Evolutionary conservation across 2,329 filamentous ascomycete genomes (phyloP).

Genomic region (Taxawa tesnikishii): DNA sequence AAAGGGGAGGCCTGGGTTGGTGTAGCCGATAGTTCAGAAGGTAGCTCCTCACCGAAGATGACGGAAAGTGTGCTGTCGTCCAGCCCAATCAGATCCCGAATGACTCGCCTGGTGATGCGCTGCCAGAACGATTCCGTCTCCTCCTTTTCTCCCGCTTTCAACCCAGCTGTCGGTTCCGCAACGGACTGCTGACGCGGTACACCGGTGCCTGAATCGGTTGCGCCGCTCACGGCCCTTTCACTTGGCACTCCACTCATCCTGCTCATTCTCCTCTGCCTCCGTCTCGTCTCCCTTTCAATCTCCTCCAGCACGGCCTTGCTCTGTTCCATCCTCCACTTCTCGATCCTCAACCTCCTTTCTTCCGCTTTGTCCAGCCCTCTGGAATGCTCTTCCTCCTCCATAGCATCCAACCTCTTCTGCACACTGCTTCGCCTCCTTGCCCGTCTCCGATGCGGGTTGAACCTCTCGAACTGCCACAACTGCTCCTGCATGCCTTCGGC

Average conservation of each 20-base stretch:
- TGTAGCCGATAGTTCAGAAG: slow-evolving; percentile 24
- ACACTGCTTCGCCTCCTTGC: slow-evolving; percentile 45
- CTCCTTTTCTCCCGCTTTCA: slow-evolving; percentile 7
- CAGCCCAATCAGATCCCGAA: slow-evolving; percentile 81
- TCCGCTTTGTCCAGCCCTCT: slow-evolving; percentile 45
- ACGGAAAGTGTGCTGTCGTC: slow-evolving; percentile 76
- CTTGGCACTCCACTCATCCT: slow-evolving; percentile 34
- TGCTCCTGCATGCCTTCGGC: slow-evolving; percentile 63
- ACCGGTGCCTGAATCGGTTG: not conserved
- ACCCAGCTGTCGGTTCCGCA: not conserved
- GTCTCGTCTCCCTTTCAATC: slow-evolving; percentile 71
- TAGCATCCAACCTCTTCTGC: slow-evolving; percentile 42
- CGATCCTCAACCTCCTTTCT: slow-evolving; percentile 73
- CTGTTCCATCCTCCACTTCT: slow-evolving; percentile 85
- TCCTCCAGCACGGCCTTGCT: slow-evolving; percentile 75
- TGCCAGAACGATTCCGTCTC: slow-evolving; percentile 63
- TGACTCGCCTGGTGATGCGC: slow-evolving; percentile 71
- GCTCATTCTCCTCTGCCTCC: slow-evolving; percentile 49
- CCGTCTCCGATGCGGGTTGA: slow-evolving; percentile 60
- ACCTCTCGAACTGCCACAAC: slow-evolving; percentile 78
- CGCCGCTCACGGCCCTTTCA: not conserved
- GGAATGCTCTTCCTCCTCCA: slow-evolving; percentile 39
- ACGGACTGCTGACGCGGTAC: not conserved
- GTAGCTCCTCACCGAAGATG: slow-evolving; percentile 71
- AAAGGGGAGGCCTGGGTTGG: slow-evolving; percentile 20